Evolutionary conservation across 2,329 filamentous ascomycete species (phyloP).

Genomic region (Aspergillus chevalieri): DNA sequence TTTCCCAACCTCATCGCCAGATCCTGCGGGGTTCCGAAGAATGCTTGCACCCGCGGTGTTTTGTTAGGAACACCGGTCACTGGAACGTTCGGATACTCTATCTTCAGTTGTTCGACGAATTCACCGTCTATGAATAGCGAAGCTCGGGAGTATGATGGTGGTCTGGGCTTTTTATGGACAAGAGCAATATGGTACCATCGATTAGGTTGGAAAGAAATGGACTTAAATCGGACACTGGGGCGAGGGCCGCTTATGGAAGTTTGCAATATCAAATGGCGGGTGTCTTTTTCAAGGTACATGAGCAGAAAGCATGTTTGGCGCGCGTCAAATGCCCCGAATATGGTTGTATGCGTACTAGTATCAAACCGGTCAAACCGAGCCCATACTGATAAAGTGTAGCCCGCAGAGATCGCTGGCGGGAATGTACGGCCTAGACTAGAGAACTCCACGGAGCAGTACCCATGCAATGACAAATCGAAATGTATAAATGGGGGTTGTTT

Average conservation of each 20-base stretch:
- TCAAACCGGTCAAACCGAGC: conserved; percentile 85
- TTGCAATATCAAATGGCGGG: conserved; percentile 88
- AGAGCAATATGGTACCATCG: conserved; percentile 92
- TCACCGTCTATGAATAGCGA: conserved; percentile 88
- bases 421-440: conserved; percentile 79
- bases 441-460: conserved; percentile 85
- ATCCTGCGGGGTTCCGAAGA: conserved; percentile 86
- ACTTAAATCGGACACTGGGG: conserved; percentile 91
- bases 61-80: conserved; percentile 52
- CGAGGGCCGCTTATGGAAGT: conserved; percentile 81
- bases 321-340: conserved; percentile 91
- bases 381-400: conserved; percentile 90
- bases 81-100: conserved; percentile 75
- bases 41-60: conserved; percentile 68
- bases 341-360: conserved; percentile 75
- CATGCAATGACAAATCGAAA: conserved; percentile 83
- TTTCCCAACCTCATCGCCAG: conserved; percentile 70
- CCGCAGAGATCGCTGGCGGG: conserved; percentile 68
- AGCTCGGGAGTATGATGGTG: conserved; percentile 70
- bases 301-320: conserved; percentile 91
- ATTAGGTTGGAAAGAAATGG: conserved; percentile 65
- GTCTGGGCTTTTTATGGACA: conserved; percentile 73
- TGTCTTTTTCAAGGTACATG: conserved; percentile 89
- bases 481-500: conserved; percentile 80
- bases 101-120: conserved; percentile 86